Base-by-base conservation (phyloP, 768 basidiomycete genomes). In the Paxillus involutus region DNA sequence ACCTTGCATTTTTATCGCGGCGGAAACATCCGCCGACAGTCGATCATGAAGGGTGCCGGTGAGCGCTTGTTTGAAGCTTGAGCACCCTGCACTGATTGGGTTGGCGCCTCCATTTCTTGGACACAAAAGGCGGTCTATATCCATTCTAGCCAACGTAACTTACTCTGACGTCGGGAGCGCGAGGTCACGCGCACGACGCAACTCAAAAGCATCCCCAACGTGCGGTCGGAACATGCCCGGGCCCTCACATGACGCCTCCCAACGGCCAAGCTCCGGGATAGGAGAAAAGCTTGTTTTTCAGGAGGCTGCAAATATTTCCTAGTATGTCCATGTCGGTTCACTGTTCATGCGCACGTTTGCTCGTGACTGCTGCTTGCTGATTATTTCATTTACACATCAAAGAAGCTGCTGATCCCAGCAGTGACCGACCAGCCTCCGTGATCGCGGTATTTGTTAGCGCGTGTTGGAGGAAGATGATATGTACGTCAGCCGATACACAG, bases 41-140 rank as follows among this genome's bases (percentile, higher is more conserved):
- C 63, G 64, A 61, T 64, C 64, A 63, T 66, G 64, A 65, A 60
- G 32, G 46, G 30, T n/a, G n/a, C n/a, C n/a, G n/a, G n/a, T 48
- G 45, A 6, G 52, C 51, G 24, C n/a, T 33, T 39, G 37, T 1
- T 13, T 13, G 26, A 6, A 26, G 26, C 26, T 26, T 26, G 26
- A 26, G 26, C 26, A 26, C 39, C 12, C 17, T 40, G 3, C 39
- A 40, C 7, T 17, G 17, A 40, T n/a, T 26, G 24, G 50, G 56
- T 53, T 49, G 13, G 33, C 16, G 26, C 26, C 59, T 65, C 59
- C 64, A 65, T 67, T 65, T n/a, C 53, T 37, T 36, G 30, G 17
- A 32, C 57, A 49, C 44, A 49, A 44, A 24, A 36, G 44, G 51
- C 30, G 33, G 4, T 26, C 4, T 26, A 26, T 26, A 26, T 6